Percentiles rank a stretch among this genome's conserved stretches.
These are phyloP conservation scores for Tillandsia leiboldiana DNA, from an alignment of 176 grass and related monocot species.

Conservation along the genomic window DNA sequence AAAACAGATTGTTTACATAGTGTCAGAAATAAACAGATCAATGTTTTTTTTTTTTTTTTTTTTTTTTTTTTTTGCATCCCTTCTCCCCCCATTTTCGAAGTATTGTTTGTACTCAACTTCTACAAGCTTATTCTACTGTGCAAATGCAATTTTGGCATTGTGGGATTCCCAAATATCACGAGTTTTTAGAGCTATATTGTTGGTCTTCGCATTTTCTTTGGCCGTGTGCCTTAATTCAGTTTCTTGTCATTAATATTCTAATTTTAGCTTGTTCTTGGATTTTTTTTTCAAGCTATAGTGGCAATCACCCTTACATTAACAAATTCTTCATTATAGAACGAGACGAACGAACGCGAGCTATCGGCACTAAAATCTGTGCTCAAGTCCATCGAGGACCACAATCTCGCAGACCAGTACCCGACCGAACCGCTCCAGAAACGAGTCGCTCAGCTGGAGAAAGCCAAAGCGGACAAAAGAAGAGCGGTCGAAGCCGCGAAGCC, in stretches of 20 bases:
- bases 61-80: no score
- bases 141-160: no score
- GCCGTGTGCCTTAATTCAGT: no score
- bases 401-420: constrained; percentile 65
- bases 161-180: no score
- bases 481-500: constrained; percentile 73
- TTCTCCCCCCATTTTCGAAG: no score
- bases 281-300: background rate
- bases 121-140: no score
- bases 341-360: constrained; percentile 71
- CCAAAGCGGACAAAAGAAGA: constrained; percentile 89
- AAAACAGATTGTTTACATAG: no score
- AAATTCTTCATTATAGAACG: constrained; percentile 40
- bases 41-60: no score
- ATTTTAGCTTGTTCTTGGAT: background rate
- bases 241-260: background rate
- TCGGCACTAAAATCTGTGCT: constrained; percentile 71
- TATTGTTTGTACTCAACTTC: background rate
- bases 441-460: constrained; percentile 84
- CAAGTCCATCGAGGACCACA: constrained; percentile 94
- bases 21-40: no score
- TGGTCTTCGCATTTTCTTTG: no score
- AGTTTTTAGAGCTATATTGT: no score
- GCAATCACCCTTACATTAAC: background rate
- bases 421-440: constrained; percentile 64